Conservation (phyloP, 1,284 basidiomycete genomes). For the Trichosporon sp. region DNA sequence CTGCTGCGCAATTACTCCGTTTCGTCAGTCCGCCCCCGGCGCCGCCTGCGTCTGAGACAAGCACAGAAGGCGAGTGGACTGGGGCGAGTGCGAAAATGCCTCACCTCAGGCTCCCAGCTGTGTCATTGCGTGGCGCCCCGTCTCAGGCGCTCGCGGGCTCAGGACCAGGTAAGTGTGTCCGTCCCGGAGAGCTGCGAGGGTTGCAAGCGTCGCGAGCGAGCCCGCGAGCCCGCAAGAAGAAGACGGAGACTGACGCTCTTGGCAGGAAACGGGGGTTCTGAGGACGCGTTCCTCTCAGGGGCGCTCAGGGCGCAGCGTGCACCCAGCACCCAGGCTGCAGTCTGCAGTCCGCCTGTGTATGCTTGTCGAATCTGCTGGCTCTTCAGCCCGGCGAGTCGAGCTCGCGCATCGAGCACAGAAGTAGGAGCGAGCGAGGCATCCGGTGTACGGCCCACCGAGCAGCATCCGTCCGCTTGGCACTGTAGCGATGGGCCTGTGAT, state of each 20-base stretch:
- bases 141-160: no score
- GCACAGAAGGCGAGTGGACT: no score
- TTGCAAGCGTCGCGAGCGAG: no score
- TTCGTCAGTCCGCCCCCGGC: no score
- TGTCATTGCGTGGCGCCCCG: background rate
- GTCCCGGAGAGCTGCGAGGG: background rate
- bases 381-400: no score
- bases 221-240: background rate
- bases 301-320: no score
- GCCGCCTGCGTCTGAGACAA: no score
- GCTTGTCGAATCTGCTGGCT: no score
- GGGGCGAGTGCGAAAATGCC: no score
- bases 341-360: no score
- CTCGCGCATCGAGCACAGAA: background rate
- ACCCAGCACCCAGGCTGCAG: no score
- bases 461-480: background rate
- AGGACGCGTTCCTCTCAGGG: background rate
- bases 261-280: background rate
- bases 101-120: background rate
- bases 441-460: background rate
- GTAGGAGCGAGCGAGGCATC: background rate
- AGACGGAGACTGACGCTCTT: background rate
- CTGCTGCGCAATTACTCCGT: no score
- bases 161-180: background rate
- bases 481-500: background rate